Conservation (phyloP, 2,329 filamentous ascomycete species). For the Apiospora pterosperma region DNA sequence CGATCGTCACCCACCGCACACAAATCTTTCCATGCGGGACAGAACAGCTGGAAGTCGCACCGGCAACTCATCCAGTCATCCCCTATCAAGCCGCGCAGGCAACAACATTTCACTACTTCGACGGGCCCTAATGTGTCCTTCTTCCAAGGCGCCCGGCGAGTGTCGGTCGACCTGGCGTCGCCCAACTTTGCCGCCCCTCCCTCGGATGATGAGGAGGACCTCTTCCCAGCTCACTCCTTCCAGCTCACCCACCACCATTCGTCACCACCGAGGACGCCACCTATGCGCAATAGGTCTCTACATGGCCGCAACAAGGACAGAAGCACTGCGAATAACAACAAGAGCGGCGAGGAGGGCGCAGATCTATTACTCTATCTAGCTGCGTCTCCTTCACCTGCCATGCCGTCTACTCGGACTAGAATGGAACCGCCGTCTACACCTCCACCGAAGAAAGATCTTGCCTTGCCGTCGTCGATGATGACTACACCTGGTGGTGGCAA, state of each 20-base stretch:
- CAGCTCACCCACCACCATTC: conserved; percentile 60
- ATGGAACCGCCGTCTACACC: conserved; percentile 75
- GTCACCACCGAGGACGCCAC: conserved; percentile 85
- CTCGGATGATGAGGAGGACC: conserved; percentile 79
- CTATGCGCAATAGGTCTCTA: conserved; percentile 53
- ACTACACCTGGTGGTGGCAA: conserved; percentile 74
- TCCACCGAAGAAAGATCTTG: conserved; percentile 66
- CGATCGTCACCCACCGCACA: conserved; percentile 61
- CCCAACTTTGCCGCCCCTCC: conserved; percentile 55
- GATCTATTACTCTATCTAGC: conserved; percentile 81
- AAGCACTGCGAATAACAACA: conserved; percentile 41
- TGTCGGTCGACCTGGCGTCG: conserved; percentile 60
- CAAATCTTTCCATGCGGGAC: conserved; percentile 52
- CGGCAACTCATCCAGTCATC: conserved; percentile 82
- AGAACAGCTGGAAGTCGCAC: conserved; percentile 70
- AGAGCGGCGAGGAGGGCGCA: conserved; percentile 73
- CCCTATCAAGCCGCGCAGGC: conserved; percentile 73
- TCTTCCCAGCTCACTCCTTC: conserved; percentile 75
- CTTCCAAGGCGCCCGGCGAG: conserved; percentile 66
- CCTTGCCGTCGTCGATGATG: conserved; percentile 81
- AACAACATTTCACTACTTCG: conserved; percentile 70
- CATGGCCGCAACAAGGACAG: conserved; percentile 47
- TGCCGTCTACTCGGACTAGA: conserved; percentile 47
- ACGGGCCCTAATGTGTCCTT: conserved; percentile 74
- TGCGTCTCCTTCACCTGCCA: conserved; percentile 84